Percentiles rank a stretch among this genome's conserved stretches.
These are phyloP conservation scores for Eucalyptus albens DNA, from an alignment of 345 rosid genomes.

Conservation along the genomic window DNA sequence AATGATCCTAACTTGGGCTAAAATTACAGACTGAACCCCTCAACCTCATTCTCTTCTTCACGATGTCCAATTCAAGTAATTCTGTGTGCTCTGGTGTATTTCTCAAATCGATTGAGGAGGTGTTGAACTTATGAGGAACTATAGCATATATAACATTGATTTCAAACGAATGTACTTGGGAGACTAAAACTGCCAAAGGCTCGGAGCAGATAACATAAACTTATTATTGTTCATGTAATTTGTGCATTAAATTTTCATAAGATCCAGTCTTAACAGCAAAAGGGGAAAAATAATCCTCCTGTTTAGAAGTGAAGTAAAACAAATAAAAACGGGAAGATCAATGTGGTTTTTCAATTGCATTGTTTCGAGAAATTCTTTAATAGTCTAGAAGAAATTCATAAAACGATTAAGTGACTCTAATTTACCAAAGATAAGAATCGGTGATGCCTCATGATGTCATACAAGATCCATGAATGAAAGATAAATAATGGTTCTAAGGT, in stretches of 20 bases:
- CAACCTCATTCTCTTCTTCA: neutral
- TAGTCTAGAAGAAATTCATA: neutral
- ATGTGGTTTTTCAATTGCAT: neutral
- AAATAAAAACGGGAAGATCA: neutral
- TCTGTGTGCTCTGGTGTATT: accelerated
- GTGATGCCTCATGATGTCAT: neutral
- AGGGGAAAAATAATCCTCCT: neutral
- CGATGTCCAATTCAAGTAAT: neutral
- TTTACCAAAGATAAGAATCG: neutral
- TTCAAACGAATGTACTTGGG: neutral
- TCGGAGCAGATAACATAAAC: neutral
- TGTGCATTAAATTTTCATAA: neutral
- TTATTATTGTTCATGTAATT: neutral
- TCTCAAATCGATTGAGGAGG: neutral
- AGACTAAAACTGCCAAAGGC: neutral
- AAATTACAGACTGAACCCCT: neutral
- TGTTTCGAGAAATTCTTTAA: neutral
- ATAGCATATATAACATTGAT: neutral
- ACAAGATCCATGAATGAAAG: neutral
- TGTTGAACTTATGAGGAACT: neutral
- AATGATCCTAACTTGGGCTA: neutral
- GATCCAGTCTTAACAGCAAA: neutral
- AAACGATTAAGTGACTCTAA: neutral
- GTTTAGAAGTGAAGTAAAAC: neutral
- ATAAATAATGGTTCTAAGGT: neutral